Evolutionary conservation across 495 filamentous ascomycete genomes (phyloP).

Genomic region (Trichocladium antarcticum): DNA sequence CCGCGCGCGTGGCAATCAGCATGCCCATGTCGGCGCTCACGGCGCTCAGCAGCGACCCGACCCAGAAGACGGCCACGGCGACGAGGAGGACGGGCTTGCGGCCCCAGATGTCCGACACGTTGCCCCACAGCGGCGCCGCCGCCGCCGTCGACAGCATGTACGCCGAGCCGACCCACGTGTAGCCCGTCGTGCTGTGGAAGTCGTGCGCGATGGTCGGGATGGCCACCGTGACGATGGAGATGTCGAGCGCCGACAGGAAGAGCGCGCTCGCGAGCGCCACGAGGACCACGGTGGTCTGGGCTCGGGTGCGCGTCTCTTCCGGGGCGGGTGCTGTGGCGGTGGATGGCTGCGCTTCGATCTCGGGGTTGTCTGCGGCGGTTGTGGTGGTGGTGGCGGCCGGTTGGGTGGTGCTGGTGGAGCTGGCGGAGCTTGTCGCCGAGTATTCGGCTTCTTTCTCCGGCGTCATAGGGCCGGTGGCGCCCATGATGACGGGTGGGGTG

Average conservation of each 20-base stretch:
- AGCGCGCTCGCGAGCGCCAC: slow-evolving; percentile 37
- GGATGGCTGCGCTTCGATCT: not conserved
- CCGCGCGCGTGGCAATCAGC: slow-evolving; percentile 61
- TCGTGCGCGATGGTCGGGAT: slow-evolving; percentile 51
- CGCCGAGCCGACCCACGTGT: slow-evolving; percentile 67
- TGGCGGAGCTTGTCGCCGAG: no score
- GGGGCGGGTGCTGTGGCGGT: slow-evolving; percentile 8
- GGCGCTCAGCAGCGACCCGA: slow-evolving; percentile 63
- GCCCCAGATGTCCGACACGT: slow-evolving; percentile 76
- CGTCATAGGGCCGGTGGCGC: no score
- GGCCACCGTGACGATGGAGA: slow-evolving; percentile 30
- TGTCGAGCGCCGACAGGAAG: slow-evolving; percentile 44
- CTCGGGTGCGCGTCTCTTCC: slow-evolving; percentile 25
- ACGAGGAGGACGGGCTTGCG: slow-evolving; percentile 67
- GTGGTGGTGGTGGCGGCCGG: no score
- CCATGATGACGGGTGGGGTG: no score
- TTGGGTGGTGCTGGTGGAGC: no score
- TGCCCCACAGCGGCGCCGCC: slow-evolving; percentile 67
- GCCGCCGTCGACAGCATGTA: slow-evolving; percentile 60
- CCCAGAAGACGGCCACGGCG: slow-evolving; percentile 62
- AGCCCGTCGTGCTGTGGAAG: slow-evolving; percentile 53
- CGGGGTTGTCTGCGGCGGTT: no score
- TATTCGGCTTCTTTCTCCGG: no score
- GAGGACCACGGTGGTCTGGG: slow-evolving; percentile 31
- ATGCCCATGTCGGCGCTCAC: slow-evolving; percentile 57